Evolutionary conservation across 257 asterid species (phyloP).

Genomic region (Solanum etuberosum): DNA sequence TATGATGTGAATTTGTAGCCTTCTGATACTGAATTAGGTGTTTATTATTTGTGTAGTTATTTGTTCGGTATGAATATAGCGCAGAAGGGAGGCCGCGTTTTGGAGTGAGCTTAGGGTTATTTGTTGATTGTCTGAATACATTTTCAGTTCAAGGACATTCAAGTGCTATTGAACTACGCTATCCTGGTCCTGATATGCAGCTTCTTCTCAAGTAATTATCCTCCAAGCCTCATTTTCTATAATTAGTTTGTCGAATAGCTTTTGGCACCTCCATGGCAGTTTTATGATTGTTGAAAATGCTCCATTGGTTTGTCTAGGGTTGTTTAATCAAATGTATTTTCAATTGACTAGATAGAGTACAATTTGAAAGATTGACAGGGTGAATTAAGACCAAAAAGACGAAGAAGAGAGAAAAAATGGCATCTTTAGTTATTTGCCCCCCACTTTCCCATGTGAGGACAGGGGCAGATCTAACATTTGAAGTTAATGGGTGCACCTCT

Average conservation of each 20-base stretch:
- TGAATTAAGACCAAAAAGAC: not conserved
- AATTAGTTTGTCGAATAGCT: not conserved
- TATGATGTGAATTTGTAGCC: not conserved
- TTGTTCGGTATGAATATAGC: conserved; percentile 54
- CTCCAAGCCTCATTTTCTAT: not conserved
- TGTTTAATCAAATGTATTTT: not conserved
- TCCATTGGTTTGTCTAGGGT: not conserved
- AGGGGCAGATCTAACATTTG: not conserved
- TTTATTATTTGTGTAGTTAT: conserved; percentile 31
- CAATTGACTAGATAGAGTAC: not conserved
- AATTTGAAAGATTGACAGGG: not conserved
- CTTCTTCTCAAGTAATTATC: conserved; percentile 64
- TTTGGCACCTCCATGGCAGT: not conserved
- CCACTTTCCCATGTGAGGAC: not conserved
- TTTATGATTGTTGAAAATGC: not conserved
- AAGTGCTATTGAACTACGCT: conserved; percentile 54
- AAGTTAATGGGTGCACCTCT: not conserved
- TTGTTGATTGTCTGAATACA: conserved; percentile 75
- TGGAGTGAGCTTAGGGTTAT: conserved; percentile 83
- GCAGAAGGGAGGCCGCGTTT: conserved; percentile 90
- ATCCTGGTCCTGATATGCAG: conserved; percentile 97
- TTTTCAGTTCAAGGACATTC: conserved; percentile 77
- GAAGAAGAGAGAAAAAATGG: not conserved
- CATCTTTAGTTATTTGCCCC: not conserved
- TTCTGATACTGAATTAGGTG: not conserved